A percentile compares a stretch with the other conserved stretches of the same genome.
Conservation (phyloP, 139 green algal genomes). For the Edaphochlamys debaryana region DNA sequence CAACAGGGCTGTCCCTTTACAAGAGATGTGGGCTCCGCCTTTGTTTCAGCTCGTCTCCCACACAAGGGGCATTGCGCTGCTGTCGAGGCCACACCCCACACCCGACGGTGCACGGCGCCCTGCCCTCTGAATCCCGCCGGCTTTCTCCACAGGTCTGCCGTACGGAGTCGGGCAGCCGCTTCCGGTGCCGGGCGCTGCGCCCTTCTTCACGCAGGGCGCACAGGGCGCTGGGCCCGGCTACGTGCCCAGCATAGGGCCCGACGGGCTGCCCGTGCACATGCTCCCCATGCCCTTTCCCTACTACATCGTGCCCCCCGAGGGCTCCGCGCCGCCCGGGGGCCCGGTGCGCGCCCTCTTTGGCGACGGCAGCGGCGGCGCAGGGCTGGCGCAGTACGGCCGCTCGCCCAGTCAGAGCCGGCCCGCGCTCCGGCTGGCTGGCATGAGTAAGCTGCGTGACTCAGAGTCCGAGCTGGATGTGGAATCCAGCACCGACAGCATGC, state of each 20-base stretch:
- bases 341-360: neutral
- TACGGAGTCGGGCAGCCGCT: slow-evolving; percentile 2
- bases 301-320: slow-evolving; percentile 33
- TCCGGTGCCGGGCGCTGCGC: neutral
- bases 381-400: neutral
- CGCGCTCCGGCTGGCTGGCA: neutral
- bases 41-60: too few species aligned
- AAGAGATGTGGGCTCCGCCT: too few species aligned
- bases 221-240: too few species aligned
- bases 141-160: slow-evolving; percentile 15
- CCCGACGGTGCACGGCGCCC: too few species aligned
- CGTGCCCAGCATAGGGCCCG: neutral
- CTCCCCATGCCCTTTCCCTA: slow-evolving; percentile 14
- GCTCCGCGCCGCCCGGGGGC: neutral
- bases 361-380: too few species aligned
- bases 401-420: neutral
- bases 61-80: too few species aligned
- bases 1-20: too few species aligned
- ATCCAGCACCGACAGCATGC: slow-evolving; percentile 26
- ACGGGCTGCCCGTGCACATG: neutral
- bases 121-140: too few species aligned
- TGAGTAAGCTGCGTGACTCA: slow-evolving; percentile 35
- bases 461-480: slow-evolving; percentile 39
- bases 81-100: too few species aligned
- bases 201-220: too few species aligned